Percentiles rank a stretch among this genome's conserved stretches.
Evolutionary conservation across 2,329 filamentous ascomycete species (phyloP).

Genomic region (Didymella pomorum): DNA sequence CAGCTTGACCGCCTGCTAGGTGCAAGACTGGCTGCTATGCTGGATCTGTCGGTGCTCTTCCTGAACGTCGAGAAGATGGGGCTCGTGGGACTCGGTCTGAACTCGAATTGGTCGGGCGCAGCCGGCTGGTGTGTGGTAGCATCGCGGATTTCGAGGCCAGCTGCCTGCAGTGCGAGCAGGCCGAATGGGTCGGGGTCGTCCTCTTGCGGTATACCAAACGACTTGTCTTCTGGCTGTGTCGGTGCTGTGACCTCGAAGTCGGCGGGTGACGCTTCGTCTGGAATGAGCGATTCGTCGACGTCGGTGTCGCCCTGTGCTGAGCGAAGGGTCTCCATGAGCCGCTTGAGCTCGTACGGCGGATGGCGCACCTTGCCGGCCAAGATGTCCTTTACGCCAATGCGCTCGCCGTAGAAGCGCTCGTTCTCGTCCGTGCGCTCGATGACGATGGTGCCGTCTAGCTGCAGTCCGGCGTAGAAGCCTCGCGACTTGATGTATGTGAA

Average conservation of each 20-base stretch:
- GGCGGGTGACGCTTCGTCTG: slow-evolving; percentile 75
- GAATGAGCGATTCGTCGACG: slow-evolving; percentile 73
- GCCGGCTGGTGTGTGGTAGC: slow-evolving; percentile 81
- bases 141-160: slow-evolving; percentile 87
- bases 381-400: slow-evolving; percentile 68
- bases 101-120: slow-evolving; percentile 82
- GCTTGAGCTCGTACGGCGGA: slow-evolving; percentile 63
- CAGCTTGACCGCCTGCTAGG: slow-evolving; percentile 71
- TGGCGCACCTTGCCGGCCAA: slow-evolving; percentile 66
- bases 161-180: slow-evolving; percentile 87
- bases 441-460: slow-evolving; percentile 85
- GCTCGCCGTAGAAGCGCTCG: slow-evolving; percentile 80
- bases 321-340: slow-evolving; percentile 83
- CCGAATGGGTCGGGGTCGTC: slow-evolving; percentile 93
- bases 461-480: slow-evolving; percentile 86
- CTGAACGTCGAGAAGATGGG: slow-evolving; percentile 70
- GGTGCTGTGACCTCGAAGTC: slow-evolving; percentile 68
- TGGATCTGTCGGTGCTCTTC: slow-evolving; percentile 73
- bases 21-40: slow-evolving; percentile 53
- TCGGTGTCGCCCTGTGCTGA: slow-evolving; percentile 84
- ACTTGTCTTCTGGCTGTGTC: slow-evolving; percentile 46
- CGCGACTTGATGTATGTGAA: slow-evolving; percentile 90
- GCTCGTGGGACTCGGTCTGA: slow-evolving; percentile 77
- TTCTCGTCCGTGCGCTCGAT: slow-evolving; percentile 90
- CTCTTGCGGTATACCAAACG: slow-evolving; percentile 79